A percentile compares a stretch with the other conserved stretches of the same genome.
phyloP scores from a whole-genome alignment of 2,329 filamentous ascomycete species.

The Sporothrix protearum region DNA sequence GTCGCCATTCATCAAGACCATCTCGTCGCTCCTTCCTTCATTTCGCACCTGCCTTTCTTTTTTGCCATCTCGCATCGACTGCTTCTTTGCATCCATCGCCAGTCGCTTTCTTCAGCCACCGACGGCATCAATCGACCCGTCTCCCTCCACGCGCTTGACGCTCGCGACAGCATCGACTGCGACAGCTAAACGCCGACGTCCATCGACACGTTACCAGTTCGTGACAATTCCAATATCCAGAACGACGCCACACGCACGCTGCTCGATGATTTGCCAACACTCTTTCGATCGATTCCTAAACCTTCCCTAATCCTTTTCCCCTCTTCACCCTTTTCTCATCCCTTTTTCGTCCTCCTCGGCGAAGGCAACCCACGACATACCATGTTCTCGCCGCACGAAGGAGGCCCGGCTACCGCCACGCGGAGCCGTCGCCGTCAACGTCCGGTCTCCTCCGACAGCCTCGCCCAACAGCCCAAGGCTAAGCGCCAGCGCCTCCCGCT shows the following conservation, averaged over 20 bases:
- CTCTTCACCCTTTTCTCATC: background rate
- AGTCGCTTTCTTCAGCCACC: constrained; percentile 6
- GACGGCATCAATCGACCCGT: background rate
- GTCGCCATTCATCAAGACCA: background rate
- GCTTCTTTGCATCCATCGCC: constrained; percentile 10
- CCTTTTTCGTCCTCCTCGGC: background rate
- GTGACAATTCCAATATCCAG: background rate
- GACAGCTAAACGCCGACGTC: background rate
- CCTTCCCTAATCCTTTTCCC: background rate
- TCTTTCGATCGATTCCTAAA: background rate
- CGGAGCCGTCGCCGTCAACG: constrained; percentile 61
- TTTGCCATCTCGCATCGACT: constrained; percentile 12
- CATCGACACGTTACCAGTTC: background rate
- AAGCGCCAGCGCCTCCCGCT: constrained; percentile 60
- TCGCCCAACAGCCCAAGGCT: constrained; percentile 57
- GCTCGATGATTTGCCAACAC: constrained; percentile 20
- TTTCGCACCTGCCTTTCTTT: constrained; percentile 1
- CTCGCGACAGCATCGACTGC: background rate
- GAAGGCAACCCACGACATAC: background rate
- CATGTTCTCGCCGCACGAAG: constrained; percentile 58
- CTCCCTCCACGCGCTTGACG: background rate
- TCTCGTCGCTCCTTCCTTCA: constrained; percentile 18
- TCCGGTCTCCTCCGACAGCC: constrained; percentile 53
- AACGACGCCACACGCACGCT: background rate
- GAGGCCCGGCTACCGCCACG: constrained; percentile 54